Evolutionary conservation across 192 early-diverging fungal species (phyloP).

Genomic region (Gamsiella multidivaricata): DNA sequence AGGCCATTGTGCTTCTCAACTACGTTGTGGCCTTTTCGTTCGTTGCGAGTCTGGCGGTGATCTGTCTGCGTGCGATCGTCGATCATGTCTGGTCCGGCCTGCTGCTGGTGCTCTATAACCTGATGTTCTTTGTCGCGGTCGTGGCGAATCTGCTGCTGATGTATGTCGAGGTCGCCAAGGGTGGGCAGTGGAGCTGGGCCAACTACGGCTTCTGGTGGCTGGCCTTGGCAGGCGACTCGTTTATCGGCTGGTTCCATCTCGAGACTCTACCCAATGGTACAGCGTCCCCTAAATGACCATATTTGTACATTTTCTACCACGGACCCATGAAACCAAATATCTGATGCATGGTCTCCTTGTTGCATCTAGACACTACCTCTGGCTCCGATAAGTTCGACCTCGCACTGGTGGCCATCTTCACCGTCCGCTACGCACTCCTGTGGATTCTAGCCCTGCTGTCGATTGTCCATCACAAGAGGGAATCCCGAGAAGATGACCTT

Average conservation of each 20-base stretch:
- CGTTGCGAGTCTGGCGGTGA: conserved; percentile 47
- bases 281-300: no score
- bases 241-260: conserved; percentile 53
- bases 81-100: conserved; percentile 57
- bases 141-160: conserved; percentile 46
- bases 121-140: conserved; percentile 55
- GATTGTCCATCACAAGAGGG: conserved; percentile 38
- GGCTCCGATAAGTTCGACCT: conserved; percentile 45
- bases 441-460: conserved; percentile 46
- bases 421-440: conserved; percentile 57
- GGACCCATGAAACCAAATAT: no score
- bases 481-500: conserved; percentile 23
- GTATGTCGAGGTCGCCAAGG: conserved; percentile 46
- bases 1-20: conserved; percentile 36
- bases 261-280: conserved; percentile 23
- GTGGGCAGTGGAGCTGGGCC: conserved; percentile 61
- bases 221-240: conserved; percentile 54
- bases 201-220: conserved; percentile 66
- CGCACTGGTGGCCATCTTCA: conserved; percentile 57
- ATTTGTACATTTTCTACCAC: no score
- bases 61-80: conserved; percentile 52
- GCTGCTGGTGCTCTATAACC: conserved; percentile 55
- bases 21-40: conserved; percentile 43
- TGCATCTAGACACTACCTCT: conserved; percentile 16
- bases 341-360: background rate